A percentile compares a stretch with the other conserved stretches of the same genome.
These are phyloP conservation scores for Eucalyptus polybractea DNA, from an alignment of 345 rosid genomes.

Conservation along the genomic window DNA sequence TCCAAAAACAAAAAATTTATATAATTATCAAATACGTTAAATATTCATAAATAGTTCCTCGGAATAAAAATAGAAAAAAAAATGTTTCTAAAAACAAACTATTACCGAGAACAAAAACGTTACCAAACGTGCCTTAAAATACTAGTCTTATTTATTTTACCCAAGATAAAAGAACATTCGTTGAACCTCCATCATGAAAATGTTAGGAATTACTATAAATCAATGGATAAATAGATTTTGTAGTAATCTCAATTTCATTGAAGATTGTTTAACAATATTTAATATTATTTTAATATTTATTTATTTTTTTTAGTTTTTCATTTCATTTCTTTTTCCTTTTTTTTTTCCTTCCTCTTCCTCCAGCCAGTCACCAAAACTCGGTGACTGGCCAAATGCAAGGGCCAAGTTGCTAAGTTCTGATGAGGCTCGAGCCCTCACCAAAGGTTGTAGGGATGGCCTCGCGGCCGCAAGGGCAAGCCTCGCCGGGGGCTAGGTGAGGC, in stretches of 20 bases:
- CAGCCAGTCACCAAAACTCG: too few relatives aligned
- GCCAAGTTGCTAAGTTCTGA: too few relatives aligned
- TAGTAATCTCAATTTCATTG: neutral
- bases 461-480: rapidly evolving
- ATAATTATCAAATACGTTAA: too few relatives aligned
- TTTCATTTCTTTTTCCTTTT: too few relatives aligned
- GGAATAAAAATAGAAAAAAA: too few relatives aligned
- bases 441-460: too few relatives aligned
- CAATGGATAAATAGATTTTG: too few relatives aligned
- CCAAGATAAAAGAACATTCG: neutral
- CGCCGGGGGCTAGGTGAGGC: too few relatives aligned
- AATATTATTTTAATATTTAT: too few relatives aligned
- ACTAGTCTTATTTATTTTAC: neutral
- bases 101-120: rapidly evolving
- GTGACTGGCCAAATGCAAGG: rapidly evolving
- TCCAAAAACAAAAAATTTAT: rapidly evolving
- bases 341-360: neutral
- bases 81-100: too few relatives aligned
- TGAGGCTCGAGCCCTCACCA: neutral
- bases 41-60: rapidly evolving
- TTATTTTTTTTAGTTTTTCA: too few relatives aligned
- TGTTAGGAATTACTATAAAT: neutral
- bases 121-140: rapidly evolving
- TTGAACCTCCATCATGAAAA: neutral
- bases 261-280: neutral